Evolutionary conservation across 768 basidiomycete genomes (phyloP).

Genomic region (Amanita polypyramis): DNA sequence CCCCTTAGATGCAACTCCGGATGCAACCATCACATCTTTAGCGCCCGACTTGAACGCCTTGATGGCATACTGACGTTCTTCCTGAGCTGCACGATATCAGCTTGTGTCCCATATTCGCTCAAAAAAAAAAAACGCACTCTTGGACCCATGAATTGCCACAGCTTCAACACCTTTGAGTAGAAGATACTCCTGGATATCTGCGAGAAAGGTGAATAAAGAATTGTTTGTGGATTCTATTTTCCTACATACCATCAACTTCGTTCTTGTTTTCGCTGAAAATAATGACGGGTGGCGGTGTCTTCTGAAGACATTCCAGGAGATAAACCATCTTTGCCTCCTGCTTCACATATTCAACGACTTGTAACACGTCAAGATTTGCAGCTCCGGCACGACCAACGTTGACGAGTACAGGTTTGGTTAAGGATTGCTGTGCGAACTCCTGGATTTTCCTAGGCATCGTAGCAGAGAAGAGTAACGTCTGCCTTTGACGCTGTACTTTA

Average conservation of each 20-base stretch:
- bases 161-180: conserved; percentile 96
- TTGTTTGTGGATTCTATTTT: not conserved
- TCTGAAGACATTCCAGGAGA: conserved; percentile 92
- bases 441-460: conserved; percentile 99
- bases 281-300: conserved; percentile 96
- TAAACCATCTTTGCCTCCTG: conserved; percentile 99
- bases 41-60: conserved; percentile 95
- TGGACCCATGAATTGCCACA: conserved; percentile 97
- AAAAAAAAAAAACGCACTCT: conserved; percentile 45
- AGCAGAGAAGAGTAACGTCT: conserved; percentile 94
- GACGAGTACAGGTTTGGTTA: conserved; percentile 90
- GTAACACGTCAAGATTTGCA: conserved; percentile 91
- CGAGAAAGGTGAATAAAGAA: not conserved
- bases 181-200: conserved; percentile 97
- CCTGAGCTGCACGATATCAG: conserved; percentile 55
- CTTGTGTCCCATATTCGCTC: not conserved
- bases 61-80: conserved; percentile 98
- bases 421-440: conserved; percentile 93
- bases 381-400: conserved; percentile 98
- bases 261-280: conserved; percentile 99
- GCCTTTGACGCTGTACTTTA: conserved; percentile 72
- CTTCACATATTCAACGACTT: conserved; percentile 98
- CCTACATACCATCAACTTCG: conserved; percentile 85
- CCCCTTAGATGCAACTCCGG: conserved; percentile 94
- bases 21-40: conserved; percentile 99